These are phyloP conservation scores for Lindgomyces ingoldianus DNA, from an alignment of 495 filamentous ascomycete genomes.

Conservation along the genomic window DNA sequence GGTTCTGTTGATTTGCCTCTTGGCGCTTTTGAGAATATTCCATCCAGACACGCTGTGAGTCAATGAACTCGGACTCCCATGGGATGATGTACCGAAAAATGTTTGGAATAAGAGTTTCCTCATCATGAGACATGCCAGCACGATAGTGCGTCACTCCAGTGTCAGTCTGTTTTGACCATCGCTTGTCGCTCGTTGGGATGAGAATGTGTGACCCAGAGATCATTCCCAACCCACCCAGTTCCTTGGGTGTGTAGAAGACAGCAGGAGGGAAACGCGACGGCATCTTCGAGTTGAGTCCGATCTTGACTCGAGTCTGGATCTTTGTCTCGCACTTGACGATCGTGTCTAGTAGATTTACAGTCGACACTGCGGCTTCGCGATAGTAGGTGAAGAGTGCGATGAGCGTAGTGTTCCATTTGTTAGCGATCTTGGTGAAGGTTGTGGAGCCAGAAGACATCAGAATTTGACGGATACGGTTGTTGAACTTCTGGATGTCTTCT, in stretches of 20 bases:
- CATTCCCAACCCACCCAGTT: constrained; percentile 97
- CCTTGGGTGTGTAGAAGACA: constrained; percentile 99
- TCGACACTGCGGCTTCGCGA: constrained; percentile 96
- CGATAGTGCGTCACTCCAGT: constrained; percentile 97
- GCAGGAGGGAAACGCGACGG: constrained; percentile 98
- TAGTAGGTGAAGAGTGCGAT: constrained; percentile 99
- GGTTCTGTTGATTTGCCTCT: constrained; percentile 97
- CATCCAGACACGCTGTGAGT: constrained; percentile 98
- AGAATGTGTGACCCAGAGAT: constrained; percentile 98
- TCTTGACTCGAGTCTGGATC: constrained; percentile 99
- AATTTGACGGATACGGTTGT: constrained; percentile 97
- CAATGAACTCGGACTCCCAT: constrained; percentile 99
- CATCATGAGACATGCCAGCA: constrained; percentile 97
- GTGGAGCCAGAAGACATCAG: constrained; percentile 98
- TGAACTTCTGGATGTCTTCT: constrained; percentile 98
- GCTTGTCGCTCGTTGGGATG: constrained; percentile 96
- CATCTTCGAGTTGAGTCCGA: constrained; percentile 99
- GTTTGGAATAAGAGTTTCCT: constrained; percentile 96
- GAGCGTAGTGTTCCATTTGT: constrained; percentile 98
- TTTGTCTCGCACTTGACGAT: constrained; percentile 99
- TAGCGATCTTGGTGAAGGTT: constrained; percentile 99
- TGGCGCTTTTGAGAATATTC: constrained; percentile 98
- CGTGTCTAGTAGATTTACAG: constrained; percentile 91
- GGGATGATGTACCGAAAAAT: constrained; percentile 99
- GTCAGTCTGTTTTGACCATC: constrained; percentile 98